These are phyloP conservation scores for Colletotrichum musae DNA, from an alignment of 2,329 filamentous ascomycete species.

Conservation along the genomic window DNA sequence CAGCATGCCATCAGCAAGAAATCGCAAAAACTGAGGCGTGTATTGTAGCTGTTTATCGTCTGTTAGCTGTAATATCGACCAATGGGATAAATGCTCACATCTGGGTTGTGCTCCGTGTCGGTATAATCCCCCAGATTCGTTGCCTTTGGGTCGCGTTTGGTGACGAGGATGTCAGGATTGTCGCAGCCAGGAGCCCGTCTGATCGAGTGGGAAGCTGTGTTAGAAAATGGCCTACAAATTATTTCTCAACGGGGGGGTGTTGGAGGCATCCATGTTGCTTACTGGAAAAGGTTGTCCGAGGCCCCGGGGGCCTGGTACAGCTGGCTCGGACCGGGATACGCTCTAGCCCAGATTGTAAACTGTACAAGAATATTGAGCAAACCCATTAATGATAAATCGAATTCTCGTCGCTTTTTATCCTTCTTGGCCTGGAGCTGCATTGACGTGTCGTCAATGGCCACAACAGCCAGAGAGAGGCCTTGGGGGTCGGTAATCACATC, in stretches of 20 bases:
- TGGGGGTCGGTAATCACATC: neutral
- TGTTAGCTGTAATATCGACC: neutral
- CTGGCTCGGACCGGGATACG: no score
- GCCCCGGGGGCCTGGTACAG: no score
- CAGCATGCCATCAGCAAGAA: neutral
- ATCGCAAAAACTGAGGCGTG: neutral
- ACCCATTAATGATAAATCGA: no score
- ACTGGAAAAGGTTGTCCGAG: no score
- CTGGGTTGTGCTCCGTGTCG: conserved; percentile 24
- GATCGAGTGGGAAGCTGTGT: conserved; percentile 1
- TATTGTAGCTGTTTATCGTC: neutral
- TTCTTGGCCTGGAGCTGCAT: no score
- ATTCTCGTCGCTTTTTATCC: no score
- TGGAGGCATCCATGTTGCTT: no score
- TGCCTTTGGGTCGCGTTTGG: neutral
- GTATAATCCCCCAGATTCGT: neutral
- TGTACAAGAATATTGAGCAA: no score
- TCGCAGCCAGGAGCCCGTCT: conserved; percentile 6
- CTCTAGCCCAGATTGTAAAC: no score
- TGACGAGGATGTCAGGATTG: conserved; percentile 6
- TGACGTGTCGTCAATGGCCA: neutral
- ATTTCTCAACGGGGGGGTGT: no score
- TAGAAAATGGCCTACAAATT: no score
- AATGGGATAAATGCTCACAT: conserved; percentile 5
- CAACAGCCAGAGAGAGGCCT: neutral